Evolutionary conservation across 1,284 basidiomycete species (phyloP).

Genomic region (Irpex sp.): DNA sequence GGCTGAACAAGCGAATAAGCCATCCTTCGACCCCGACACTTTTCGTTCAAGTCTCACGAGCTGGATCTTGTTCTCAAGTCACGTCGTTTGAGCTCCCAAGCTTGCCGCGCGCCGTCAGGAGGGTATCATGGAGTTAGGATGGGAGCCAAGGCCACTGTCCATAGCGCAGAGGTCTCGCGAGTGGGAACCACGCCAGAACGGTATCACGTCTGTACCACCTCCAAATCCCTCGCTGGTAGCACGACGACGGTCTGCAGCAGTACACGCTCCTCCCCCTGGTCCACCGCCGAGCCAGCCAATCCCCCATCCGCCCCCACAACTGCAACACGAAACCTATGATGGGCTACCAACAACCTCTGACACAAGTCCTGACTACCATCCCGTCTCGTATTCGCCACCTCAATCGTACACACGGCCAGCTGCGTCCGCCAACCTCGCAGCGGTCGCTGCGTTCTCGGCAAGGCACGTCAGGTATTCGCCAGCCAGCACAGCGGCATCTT

Average conservation of each 20-base stretch:
- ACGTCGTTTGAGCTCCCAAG: background rate
- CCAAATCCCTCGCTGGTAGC: slow-evolving; percentile 29
- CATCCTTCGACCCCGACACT: background rate
- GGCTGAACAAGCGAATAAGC: background rate
- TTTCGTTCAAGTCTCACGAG: background rate
- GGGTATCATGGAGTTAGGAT: slow-evolving; percentile 49
- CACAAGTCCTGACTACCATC: slow-evolving; percentile 17
- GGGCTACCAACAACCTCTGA: slow-evolving; percentile 16
- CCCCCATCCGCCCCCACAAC: slow-evolving; percentile 50
- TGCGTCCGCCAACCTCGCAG: slow-evolving; percentile 51
- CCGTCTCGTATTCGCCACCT: slow-evolving; percentile 17
- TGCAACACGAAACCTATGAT: slow-evolving; percentile 25
- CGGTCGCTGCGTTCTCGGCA: slow-evolving; percentile 57
- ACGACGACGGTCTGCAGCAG: slow-evolving; percentile 64
- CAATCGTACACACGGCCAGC: slow-evolving; percentile 43
- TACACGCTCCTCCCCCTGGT: slow-evolving; percentile 56
- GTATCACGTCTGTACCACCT: slow-evolving; percentile 28
- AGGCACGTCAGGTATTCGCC: slow-evolving; percentile 40
- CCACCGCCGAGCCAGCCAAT: slow-evolving; percentile 77
- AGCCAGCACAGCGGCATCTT: slow-evolving; percentile 29
- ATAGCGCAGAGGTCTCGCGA: slow-evolving; percentile 39
- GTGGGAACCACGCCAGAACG: slow-evolving; percentile 39
- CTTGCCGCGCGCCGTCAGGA: background rate
- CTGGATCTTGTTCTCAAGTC: background rate
- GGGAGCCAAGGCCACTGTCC: slow-evolving; percentile 41